Percentiles rank a stretch among this genome's conserved stretches.
Evolutionary conservation across 768 basidiomycete genomes (phyloP).

Genomic region (Cystofilobasidium ferigula): DNA sequence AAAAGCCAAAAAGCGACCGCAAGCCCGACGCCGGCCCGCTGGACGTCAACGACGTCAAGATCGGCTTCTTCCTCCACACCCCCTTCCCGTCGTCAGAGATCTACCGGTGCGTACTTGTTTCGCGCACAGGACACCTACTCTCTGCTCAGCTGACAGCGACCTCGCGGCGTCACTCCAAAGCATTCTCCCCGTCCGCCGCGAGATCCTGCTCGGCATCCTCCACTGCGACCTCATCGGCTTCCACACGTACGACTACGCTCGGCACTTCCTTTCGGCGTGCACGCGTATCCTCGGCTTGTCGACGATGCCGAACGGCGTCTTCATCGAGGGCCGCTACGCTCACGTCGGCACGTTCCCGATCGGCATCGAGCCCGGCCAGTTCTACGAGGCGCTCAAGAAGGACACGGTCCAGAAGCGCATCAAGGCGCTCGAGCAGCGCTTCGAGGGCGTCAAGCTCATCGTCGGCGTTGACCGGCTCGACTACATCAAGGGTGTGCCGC

Average conservation of each 20-base stretch:
- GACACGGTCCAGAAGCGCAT: conserved; percentile 72
- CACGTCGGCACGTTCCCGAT: conserved; percentile 99
- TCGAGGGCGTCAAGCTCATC: conserved; percentile 89
- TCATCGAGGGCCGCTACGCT: conserved; percentile 86
- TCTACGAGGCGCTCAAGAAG: conserved; percentile 71
- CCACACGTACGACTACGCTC: conserved; percentile 99
- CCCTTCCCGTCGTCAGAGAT: conserved; percentile 27
- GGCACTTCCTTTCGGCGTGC: conserved; percentile 96
- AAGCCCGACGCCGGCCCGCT: conserved; percentile 13
- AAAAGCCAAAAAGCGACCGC: conserved; percentile 17
- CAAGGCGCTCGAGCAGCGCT: conserved; percentile 70
- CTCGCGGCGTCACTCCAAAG: conserved; percentile 40
- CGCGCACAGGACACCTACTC: no score
- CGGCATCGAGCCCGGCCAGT: conserved; percentile 89
- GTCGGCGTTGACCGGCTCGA: conserved; percentile 97
- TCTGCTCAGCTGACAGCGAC: background rate
- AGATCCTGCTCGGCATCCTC: conserved; percentile 90
- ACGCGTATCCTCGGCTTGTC: conserved; percentile 88
- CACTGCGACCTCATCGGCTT: conserved; percentile 97
- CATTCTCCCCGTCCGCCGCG: conserved; percentile 89
- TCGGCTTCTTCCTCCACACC: conserved; percentile 75
- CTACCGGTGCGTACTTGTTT: conserved; percentile 15
- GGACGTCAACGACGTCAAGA: conserved; percentile 49
- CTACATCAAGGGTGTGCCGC: conserved; percentile 99
- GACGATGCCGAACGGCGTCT: conserved; percentile 96